Conservation (phyloP, 202 grass and related monocot species). For the Thinopyrum obtusiflorum region DNA sequence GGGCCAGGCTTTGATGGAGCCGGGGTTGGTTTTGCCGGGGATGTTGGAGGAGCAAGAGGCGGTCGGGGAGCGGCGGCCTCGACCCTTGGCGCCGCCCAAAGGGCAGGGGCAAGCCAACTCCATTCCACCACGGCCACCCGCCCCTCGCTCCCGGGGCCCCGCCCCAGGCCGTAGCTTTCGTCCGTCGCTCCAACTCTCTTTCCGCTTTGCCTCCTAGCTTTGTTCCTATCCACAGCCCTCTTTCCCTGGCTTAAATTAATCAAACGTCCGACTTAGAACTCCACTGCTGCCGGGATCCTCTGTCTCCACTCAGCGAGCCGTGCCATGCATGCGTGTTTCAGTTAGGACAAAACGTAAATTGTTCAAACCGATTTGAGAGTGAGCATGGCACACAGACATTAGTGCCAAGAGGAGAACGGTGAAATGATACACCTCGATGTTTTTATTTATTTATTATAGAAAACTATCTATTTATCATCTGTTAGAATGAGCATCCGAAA, state of each 20-base stretch:
- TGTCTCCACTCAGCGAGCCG: neutral
- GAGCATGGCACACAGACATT: no score
- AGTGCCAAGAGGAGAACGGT: no score
- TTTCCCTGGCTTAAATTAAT: slow-evolving; percentile 27
- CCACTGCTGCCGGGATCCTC: slow-evolving; percentile 15
- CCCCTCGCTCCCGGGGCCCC: neutral
- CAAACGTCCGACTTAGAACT: neutral
- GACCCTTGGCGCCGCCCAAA: slow-evolving; percentile 33
- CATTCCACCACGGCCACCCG: neutral
- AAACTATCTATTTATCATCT: no score
- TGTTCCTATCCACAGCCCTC: slow-evolving; percentile 43
- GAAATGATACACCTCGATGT: no score
- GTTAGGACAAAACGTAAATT: no score
- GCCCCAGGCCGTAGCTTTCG: neutral
- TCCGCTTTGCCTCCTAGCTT: neutral
- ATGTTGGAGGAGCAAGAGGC: neutral
- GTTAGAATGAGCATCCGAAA: no score
- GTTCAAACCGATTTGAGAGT: no score
- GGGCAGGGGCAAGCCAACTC: neutral
- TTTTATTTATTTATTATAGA: no score
- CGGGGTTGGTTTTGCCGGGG: neutral
- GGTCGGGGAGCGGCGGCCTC: slow-evolving; percentile 22
- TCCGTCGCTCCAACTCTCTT: neutral
- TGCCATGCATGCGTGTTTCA: neutral
- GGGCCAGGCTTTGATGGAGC: neutral